Conservation (phyloP, 208 protist genomes). For the Angomonas deanei region DNA sequence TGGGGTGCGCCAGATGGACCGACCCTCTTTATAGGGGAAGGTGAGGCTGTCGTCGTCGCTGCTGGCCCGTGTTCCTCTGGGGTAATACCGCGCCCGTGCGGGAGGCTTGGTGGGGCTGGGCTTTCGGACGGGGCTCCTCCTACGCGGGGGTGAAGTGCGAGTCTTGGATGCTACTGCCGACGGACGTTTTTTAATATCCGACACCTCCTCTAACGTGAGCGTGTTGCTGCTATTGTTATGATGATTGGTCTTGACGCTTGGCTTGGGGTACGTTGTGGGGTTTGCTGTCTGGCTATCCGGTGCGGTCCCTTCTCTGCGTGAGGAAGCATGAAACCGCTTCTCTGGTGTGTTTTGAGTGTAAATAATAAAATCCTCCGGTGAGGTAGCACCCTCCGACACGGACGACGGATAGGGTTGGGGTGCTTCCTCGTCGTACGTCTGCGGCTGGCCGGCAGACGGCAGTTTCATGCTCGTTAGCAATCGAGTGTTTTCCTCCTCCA, state of each 20-base stretch:
- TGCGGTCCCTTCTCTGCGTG: neutral
- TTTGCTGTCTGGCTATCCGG: neutral
- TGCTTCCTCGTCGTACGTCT: neutral
- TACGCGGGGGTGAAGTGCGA: neutral
- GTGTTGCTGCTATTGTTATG: neutral
- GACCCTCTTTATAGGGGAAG: neutral
- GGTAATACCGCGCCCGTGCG: neutral
- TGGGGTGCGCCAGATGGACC: neutral
- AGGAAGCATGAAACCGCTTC: neutral
- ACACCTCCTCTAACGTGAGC: neutral
- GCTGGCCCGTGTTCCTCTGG: neutral
- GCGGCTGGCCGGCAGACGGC: neutral
- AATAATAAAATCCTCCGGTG: too few species aligned
- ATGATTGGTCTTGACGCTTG: neutral
- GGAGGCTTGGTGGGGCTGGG: neutral
- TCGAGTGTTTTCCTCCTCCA: constrained; percentile 37
- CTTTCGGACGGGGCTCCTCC: neutral
- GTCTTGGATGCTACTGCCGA: neutral
- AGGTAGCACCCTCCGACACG: too few species aligned
- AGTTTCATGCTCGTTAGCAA: constrained; percentile 8
- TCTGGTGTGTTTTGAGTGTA: neutral
- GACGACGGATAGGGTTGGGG: neutral
- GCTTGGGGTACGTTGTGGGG: neutral
- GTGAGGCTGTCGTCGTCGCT: neutral
- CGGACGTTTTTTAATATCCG: neutral